Conservation (phyloP, 2,329 filamentous ascomycete genomes). For the Hypoxylon sp. region DNA sequence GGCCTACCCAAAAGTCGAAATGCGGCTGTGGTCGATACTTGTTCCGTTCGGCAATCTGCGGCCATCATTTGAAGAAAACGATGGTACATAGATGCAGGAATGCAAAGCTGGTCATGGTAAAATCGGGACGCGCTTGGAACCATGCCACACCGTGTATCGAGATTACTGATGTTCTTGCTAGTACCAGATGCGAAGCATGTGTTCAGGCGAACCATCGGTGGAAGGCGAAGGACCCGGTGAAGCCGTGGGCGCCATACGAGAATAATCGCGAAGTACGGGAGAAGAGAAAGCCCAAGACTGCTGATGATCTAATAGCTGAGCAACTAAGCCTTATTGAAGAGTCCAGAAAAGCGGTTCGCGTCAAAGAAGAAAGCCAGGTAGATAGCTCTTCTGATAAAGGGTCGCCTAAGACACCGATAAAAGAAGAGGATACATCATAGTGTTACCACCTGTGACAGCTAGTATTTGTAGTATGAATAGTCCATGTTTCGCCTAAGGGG, state of each 20-base stretch:
- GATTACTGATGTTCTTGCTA: not conserved
- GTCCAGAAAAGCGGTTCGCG: not conserved
- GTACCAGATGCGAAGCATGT: not conserved
- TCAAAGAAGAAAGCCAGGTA: not conserved
- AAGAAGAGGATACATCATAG: too few species aligned
- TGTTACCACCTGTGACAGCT: too few species aligned
- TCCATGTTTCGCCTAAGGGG: too few species aligned
- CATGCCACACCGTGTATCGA: not conserved
- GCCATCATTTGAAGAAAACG: not conserved
- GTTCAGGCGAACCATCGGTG: not conserved
- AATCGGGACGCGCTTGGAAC: not conserved
- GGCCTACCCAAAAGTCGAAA: not conserved
- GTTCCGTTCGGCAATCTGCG: not conserved
- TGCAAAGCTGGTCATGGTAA: not conserved
- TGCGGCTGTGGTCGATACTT: not conserved
- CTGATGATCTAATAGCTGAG: not conserved
- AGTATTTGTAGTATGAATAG: too few species aligned
- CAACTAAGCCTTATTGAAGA: not conserved
- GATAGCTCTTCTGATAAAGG: not conserved
- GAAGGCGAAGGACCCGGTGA: not conserved
- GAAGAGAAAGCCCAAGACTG: not conserved
- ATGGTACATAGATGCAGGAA: not conserved
- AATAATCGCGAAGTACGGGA: too few species aligned
- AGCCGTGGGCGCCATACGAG: too few species aligned
- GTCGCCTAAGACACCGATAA: too few species aligned